A percentile compares a stretch with the other conserved stretches of the same genome.
Conservation (phyloP, 352 stramenopile species). For the Phytophthora crassamura region DNA sequence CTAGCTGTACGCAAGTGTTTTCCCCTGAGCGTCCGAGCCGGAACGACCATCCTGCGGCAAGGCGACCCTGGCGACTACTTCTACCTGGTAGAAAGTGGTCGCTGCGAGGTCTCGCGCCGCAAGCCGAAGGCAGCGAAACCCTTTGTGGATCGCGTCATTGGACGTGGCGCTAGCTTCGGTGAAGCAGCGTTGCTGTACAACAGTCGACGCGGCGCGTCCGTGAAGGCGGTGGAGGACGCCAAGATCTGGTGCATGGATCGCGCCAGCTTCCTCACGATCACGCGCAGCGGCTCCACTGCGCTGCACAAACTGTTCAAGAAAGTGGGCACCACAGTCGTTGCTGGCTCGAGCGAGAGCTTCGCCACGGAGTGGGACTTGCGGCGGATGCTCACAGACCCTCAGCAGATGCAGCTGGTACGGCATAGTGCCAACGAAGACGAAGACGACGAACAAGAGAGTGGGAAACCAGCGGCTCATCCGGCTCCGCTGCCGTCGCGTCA, state of each 20-base stretch:
- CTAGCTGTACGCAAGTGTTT: constrained; percentile 87
- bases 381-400: constrained; percentile 59
- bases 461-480: constrained; percentile 1
- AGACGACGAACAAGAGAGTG: constrained; percentile 5
- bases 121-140: constrained; percentile 60
- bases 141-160: constrained; percentile 79
- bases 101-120: constrained; percentile 75
- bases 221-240: constrained; percentile 82
- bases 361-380: constrained; percentile 63
- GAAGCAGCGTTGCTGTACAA: constrained; percentile 98
- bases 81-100: constrained; percentile 81
- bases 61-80: constrained; percentile 89
- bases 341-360: constrained; percentile 57
- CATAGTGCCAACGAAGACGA: constrained; percentile 39
- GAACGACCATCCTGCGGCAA: constrained; percentile 75
- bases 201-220: constrained; percentile 92
- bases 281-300: constrained; percentile 76
- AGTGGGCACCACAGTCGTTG: constrained; percentile 51
- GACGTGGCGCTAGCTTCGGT: constrained; percentile 88
- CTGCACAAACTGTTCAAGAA: constrained; percentile 81
- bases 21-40: constrained; percentile 63
- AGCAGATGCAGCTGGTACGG: constrained; percentile 39
- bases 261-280: constrained; percentile 87
- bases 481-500: constrained; percentile 27
- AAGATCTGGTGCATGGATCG: constrained; percentile 95